These are phyloP conservation scores for Cystobasidium onofrii DNA, from an alignment of 768 basidiomycete species.

Conservation along the genomic window DNA sequence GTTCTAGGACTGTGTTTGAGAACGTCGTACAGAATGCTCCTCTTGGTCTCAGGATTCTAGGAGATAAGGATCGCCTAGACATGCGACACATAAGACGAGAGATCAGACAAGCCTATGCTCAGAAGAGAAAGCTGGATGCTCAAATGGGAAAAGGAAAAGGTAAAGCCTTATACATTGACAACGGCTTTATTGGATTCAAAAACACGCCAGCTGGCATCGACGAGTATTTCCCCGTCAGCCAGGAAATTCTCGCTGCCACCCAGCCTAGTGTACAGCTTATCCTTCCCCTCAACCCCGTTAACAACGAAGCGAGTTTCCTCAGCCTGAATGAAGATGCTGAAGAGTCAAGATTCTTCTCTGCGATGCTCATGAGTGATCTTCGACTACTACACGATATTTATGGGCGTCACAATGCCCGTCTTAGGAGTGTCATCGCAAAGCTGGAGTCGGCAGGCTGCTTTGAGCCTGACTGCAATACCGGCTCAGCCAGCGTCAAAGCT, in stretches of 20 bases:
- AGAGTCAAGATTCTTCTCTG: conserved; percentile 12
- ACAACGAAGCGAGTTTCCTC: conserved; percentile 6
- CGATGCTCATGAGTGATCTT: conserved; percentile 27
- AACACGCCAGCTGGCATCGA: neutral
- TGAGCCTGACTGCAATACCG: neutral
- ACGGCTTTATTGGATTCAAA: neutral
- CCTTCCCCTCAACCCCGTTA: conserved; percentile 23
- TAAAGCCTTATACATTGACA: neutral
- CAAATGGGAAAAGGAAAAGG: conserved; percentile 16
- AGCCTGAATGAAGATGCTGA: conserved; percentile 4
- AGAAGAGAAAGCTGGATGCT: neutral
- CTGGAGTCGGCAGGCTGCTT: conserved; percentile 22
- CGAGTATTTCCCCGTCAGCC: conserved; percentile 11
- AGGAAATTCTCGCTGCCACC: neutral
- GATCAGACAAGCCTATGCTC: neutral
- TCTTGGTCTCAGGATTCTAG: conserved; percentile 17
- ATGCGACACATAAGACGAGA: conserved; percentile 12
- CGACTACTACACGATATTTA: conserved; percentile 17
- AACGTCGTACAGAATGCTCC: conserved; percentile 29
- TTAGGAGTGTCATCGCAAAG: conserved; percentile 2
- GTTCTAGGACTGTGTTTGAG: conserved; percentile 17
- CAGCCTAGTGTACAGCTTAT: conserved; percentile 19
- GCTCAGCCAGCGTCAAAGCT: neutral
- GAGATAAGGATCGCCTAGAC: conserved; percentile 15
- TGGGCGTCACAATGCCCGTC: conserved; percentile 12